These are phyloP conservation scores for Rhynchosporium graminicola DNA, from an alignment of 2,329 filamentous ascomycete species.

Conservation along the genomic window DNA sequence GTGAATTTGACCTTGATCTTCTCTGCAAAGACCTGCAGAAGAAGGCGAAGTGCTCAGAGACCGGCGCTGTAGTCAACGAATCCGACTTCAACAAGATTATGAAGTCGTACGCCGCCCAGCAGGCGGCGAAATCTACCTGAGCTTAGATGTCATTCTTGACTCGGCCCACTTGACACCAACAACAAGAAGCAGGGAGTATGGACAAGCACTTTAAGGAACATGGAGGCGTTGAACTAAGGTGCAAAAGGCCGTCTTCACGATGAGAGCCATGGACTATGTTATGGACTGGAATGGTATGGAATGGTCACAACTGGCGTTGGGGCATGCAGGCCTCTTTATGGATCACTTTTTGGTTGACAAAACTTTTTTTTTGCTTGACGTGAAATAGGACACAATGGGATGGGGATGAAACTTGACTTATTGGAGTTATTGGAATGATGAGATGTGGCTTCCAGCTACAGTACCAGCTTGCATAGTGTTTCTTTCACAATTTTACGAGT, in stretches of 20 bases:
- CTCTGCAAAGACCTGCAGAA: slow-evolving; percentile 90
- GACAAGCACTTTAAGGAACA: slow-evolving; percentile 18
- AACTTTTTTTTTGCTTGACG: background rate
- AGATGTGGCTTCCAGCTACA: background rate
- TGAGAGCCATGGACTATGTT: slow-evolving; percentile 16
- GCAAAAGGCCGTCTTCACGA: slow-evolving; percentile 20
- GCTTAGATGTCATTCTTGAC: slow-evolving; percentile 2
- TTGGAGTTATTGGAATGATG: slow-evolving; percentile 6
- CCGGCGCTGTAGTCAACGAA: slow-evolving; percentile 85
- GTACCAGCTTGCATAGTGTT: background rate
- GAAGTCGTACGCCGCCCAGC: slow-evolving; percentile 53
- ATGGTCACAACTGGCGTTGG: slow-evolving; percentile 18
- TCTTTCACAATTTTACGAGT: slow-evolving; percentile 17
- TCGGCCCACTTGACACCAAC: slow-evolving; percentile 20
- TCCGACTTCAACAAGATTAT: slow-evolving; percentile 83
- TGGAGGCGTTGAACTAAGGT: slow-evolving; percentile 18
- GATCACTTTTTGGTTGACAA: background rate
- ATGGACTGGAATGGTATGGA: background rate
- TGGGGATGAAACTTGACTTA: slow-evolving; percentile 9
- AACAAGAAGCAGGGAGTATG: slow-evolving; percentile 10
- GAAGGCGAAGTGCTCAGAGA: slow-evolving; percentile 94
- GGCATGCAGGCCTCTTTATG: slow-evolving; percentile 1
- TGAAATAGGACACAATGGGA: background rate
- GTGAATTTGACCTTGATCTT: slow-evolving; percentile 90
- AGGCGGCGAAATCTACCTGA: slow-evolving; percentile 20